Conservation (phyloP, 2,329 filamentous ascomycete species). For the Phialemoniopsis sp. region DNA sequence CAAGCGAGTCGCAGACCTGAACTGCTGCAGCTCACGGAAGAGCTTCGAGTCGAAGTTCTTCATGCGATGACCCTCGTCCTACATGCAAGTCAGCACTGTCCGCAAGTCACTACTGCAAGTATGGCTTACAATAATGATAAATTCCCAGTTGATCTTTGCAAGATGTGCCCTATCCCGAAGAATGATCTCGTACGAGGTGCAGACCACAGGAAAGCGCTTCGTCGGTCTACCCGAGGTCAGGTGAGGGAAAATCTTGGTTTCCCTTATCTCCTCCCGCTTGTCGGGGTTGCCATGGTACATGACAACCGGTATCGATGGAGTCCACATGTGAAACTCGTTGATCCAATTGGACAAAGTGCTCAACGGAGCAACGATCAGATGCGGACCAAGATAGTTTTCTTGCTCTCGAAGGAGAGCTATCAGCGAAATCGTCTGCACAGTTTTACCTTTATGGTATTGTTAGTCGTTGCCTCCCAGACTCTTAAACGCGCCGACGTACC, state of each 20-base stretch:
- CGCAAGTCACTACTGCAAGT: constrained; percentile 2
- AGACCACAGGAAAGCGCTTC: constrained; percentile 80
- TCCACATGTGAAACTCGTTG: constrained; percentile 88
- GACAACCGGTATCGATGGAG: constrained; percentile 80
- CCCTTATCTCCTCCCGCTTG: constrained; percentile 72
- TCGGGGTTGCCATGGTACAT: constrained; percentile 85
- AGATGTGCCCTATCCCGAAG: constrained; percentile 83
- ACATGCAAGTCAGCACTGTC: constrained; percentile 9
- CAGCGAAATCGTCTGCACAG: constrained; percentile 83
- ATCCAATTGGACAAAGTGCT: constrained; percentile 96
- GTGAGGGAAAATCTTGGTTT: constrained; percentile 64
- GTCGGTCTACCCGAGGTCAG: constrained; percentile 57
- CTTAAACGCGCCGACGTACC: constrained; percentile 30
- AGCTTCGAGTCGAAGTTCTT: constrained; percentile 95
- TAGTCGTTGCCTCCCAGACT: not conserved
- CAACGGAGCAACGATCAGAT: constrained; percentile 83
- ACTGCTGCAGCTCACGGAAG: constrained; percentile 83
- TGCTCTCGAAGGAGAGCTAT: constrained; percentile 85
- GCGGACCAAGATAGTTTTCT: constrained; percentile 77
- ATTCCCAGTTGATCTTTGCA: constrained; percentile 87
- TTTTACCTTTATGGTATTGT: constrained; percentile 60
- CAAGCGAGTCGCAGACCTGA: constrained; percentile 84
- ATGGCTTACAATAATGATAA: constrained; percentile 79
- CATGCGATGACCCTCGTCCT: constrained; percentile 94
- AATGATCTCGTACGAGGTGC: constrained; percentile 95